Evolutionary conservation across 2,329 filamentous ascomycete species (phyloP), one percentile per base, ranked within the genome.

Genomic region (Colletotrichum somersetense): DNA sequence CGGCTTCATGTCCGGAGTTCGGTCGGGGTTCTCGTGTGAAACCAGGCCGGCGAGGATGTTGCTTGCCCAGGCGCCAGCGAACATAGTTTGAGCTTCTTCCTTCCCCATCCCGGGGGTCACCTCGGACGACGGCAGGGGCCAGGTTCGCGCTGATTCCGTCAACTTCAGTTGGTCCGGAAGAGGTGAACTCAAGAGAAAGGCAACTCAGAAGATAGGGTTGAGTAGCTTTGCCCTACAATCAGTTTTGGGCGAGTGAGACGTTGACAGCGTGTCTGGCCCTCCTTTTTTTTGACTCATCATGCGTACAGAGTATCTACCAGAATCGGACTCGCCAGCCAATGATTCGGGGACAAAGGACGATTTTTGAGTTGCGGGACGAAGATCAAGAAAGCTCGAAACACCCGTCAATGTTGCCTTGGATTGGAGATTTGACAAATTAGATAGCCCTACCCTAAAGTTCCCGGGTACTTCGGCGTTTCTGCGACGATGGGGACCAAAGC

Each of bases 401-500:
- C n/a, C 40, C 33, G 23, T 42, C 66, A 46, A 16, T 4, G 11
- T 1, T 38, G 30, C 35, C 35, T 44, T 26, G 23, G 35, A n/a
- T 26, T 48, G 69, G 30, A 30, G 7, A 23, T 23, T 50, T n/a
- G 16, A 18, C 56, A 48, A 26, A 33, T 3, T 38, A 46, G 52
- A 55, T 63, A 33, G 44, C 35, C n/a, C 64, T 42, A 18, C 20
- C 8, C 26, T 35, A 33, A 62, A 40, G 61, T 56, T 64, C 23
- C 23, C 66, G 70, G 70, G 53, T 53, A n/a, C 38, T 33, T 61
- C 59, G 61, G 66, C 42, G 20, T 35, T 40, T 64, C 66, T 72
- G 70, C 61, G 66, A 70, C 66, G 66, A 57, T 7, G 66, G 30
- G 20, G 30, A 65, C 46, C 70, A 72, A 55, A 70, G 55, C 70